phyloP scores from a whole-genome alignment of 805 yeast genomes.

The Wickerhamomyces chaumierensis region DNA sequence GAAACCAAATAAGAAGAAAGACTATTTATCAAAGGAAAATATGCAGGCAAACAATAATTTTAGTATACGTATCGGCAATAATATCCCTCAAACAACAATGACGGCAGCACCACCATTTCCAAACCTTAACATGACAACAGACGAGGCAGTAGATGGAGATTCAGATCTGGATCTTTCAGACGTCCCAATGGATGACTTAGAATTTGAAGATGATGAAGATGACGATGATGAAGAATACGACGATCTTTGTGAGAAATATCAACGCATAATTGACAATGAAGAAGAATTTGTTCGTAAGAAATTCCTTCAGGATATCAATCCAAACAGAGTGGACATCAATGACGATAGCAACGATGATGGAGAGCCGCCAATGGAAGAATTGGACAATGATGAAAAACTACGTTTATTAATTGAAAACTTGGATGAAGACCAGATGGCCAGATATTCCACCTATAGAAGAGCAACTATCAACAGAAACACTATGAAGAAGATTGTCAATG shows the following conservation, averaged over 20 bases:
- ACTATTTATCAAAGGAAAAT: too few species aligned
- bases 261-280: conserved; percentile 13
- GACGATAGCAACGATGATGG: conserved; percentile 17
- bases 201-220: conserved; percentile 2
- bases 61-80: too few species aligned
- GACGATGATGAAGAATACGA: conserved; percentile 11
- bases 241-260: conserved; percentile 8
- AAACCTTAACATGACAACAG: too few species aligned
- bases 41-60: too few species aligned
- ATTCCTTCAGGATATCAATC: conserved; percentile 7
- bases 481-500: conserved; percentile 69
- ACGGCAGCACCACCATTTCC: too few species aligned
- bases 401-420: conserved; percentile 59
- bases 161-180: conserved; percentile 19
- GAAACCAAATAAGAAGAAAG: too few species aligned
- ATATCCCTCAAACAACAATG: too few species aligned
- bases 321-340: conserved; percentile 4
- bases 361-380: conserved; percentile 20
- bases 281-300: conserved; percentile 9
- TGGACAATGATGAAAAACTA: conserved; percentile 44
- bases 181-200: conserved; percentile 17
- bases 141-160: conserved; percentile 2
- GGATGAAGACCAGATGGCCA: conserved; percentile 71
- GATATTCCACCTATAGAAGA: conserved; percentile 81
- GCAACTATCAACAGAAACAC: conserved; percentile 64